Evolutionary conservation across 2,329 filamentous ascomycete species (phyloP).

Genomic region (Aspergillus jensenii): DNA sequence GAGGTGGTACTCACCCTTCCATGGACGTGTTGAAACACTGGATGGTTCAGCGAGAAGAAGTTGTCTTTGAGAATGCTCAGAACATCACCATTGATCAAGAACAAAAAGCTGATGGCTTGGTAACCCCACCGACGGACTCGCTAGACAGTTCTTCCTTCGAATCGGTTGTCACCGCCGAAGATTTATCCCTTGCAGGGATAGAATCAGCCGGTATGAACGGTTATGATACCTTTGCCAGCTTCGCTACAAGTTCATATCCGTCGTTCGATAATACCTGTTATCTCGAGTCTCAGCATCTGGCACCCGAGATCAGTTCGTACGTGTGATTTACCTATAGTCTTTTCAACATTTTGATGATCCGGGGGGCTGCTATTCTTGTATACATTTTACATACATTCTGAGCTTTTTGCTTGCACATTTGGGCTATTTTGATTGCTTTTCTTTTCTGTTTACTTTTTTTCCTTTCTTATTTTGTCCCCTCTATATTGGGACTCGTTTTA

Average conservation of each 20-base stretch:
- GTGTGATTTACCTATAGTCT: conserved; percentile 27
- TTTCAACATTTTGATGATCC: not conserved
- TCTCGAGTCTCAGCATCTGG: conserved; percentile 31
- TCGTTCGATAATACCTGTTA: conserved; percentile 34
- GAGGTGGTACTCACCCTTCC: conserved; percentile 60
- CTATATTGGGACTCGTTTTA: not conserved
- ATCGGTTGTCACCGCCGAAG: conserved; percentile 17
- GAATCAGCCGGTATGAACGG: conserved; percentile 29
- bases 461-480: not conserved
- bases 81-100: conserved; percentile 25
- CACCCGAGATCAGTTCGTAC: conserved; percentile 37
- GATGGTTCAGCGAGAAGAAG: conserved; percentile 59
- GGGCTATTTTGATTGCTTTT: conserved; percentile 5
- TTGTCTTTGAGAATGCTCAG: conserved; percentile 38
- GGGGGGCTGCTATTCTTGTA: conserved; percentile 3
- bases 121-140: conserved; percentile 9
- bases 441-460: not conserved
- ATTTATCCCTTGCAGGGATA: conserved; percentile 23
- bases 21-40: conserved; percentile 63
- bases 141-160: conserved; percentile 18
- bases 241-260: conserved; percentile 31
- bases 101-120: conserved; percentile 21
- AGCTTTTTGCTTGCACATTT: not conserved
- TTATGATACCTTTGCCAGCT: conserved; percentile 28
- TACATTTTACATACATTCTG: not conserved